phyloP scores from a whole-genome alignment of 164 flowering plant species.

The grape (Vitis vinifera) region ASM3070453v1 NC_081822.1:8989501-8990000 shows the following conservation, averaged over 20 bases:
- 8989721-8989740: slow-evolving; percentile 16
- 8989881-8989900: background rate
- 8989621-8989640: slow-evolving; percentile 7
- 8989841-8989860: slow-evolving; percentile 10
- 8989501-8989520: background rate
- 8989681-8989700: slow-evolving; percentile 16
- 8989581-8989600: slow-evolving; percentile 1
- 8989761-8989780: slow-evolving; percentile 15
- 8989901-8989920: slow-evolving; percentile 2
- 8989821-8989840: slow-evolving; percentile 12
- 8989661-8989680: slow-evolving; percentile 49
- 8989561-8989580: slow-evolving; percentile 2
- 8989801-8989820: background rate
- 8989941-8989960: background rate
- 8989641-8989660: slow-evolving; percentile 51
- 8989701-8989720: background rate
- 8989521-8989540: background rate
- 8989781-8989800: background rate
- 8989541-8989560: background rate
- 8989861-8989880: slow-evolving; percentile 10
- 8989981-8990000: too few species aligned
- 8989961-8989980: too few species aligned
- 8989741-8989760: slow-evolving; percentile 12
- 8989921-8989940: background rate
- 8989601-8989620: slow-evolving; percentile 12